Evolutionary conservation across 2,329 filamentous ascomycete genomes (phyloP), one percentile per base, ranked within the genome.

Genomic region (Exophiala sp.): DNA sequence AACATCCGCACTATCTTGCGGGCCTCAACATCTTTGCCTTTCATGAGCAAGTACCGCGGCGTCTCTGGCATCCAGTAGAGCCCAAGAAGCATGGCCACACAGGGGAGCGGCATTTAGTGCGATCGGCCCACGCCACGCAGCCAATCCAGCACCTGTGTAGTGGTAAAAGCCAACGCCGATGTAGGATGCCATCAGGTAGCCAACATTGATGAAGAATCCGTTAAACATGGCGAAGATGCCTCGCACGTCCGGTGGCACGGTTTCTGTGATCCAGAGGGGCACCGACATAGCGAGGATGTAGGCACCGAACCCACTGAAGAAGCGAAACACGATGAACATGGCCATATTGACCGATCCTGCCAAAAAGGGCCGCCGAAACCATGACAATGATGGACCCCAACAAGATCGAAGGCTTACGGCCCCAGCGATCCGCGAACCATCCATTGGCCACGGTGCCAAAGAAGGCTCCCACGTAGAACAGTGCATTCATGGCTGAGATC

Each of bases 241-340:
- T 8, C 48, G 42, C 8, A 23, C 27, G 19, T 21, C 13, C 14
- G 48, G 48, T 6, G 48, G 29, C 10, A 38, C 29, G 16, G 27
- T 46, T 23, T 50, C 48, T n/a, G 14, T 39, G 11, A 38, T 38
- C 18, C 14, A 22, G 24, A 42, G 44, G 3, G 38, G 35, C n/a
- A 42, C 38, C 22, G 19, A 16, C 9, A 23, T 21, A 6, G 29
- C 38, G 13, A 16, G 24, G 11, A 24, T 34, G 66, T 64, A 3
- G 65, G 67, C 16, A 62, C 59, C 2, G 66, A 64, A 60, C 3
- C 70, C 69, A 11, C 68, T 65, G 18, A 71, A 58, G 9, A 69
- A 42, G 39, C 39, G 39, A 22, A 42, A 42, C 16, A 42, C 39
- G 39, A 42, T 42, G 39, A 42, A 42, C 43, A 52, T 42, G 19